Conservation (phyloP, 1,284 basidiomycete genomes). For the Paramarasmius palmivorus region DNA sequence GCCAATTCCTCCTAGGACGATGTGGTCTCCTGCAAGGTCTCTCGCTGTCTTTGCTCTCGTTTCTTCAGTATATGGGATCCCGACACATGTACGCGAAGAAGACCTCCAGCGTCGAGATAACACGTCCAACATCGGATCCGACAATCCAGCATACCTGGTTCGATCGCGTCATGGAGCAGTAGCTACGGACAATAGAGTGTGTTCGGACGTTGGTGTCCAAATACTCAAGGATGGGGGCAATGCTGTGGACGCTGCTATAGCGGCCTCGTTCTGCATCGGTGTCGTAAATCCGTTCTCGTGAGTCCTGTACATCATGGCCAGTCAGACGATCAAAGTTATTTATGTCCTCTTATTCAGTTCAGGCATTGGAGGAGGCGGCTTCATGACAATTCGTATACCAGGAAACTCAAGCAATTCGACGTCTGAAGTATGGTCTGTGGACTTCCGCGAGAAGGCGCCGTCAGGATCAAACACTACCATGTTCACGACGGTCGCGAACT, state of each 20-base stretch:
- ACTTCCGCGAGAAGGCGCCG: constrained; percentile 90
- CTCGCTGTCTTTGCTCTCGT: no score
- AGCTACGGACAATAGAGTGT: constrained; percentile 82
- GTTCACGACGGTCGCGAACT: constrained; percentile 57
- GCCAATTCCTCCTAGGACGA: no score
- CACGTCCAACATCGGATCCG: constrained; percentile 2
- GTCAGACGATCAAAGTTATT: no score
- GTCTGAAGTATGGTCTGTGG: constrained; percentile 74
- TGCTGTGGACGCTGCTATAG: constrained; percentile 87
- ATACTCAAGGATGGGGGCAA: constrained; percentile 83
- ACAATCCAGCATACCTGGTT: constrained; percentile 30
- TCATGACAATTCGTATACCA: constrained; percentile 87
- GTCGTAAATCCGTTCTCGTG: constrained; percentile 89
- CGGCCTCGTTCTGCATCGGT: constrained; percentile 80
- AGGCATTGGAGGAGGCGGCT: constrained; percentile 90
- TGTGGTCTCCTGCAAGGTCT: no score
- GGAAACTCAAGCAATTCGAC: constrained; percentile 37
- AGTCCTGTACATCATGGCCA: constrained; percentile 26
- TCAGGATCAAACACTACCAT: constrained; percentile 71
- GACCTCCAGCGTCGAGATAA: no score
- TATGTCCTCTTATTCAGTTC: constrained; percentile 45
- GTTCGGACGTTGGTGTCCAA: constrained; percentile 81
- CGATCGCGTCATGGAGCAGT: constrained; percentile 80
- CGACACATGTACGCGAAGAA: no score
- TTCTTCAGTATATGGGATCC: no score